Conservation (phyloP, 805 yeast genomes). For the Monosporozyma solicola region DNA sequence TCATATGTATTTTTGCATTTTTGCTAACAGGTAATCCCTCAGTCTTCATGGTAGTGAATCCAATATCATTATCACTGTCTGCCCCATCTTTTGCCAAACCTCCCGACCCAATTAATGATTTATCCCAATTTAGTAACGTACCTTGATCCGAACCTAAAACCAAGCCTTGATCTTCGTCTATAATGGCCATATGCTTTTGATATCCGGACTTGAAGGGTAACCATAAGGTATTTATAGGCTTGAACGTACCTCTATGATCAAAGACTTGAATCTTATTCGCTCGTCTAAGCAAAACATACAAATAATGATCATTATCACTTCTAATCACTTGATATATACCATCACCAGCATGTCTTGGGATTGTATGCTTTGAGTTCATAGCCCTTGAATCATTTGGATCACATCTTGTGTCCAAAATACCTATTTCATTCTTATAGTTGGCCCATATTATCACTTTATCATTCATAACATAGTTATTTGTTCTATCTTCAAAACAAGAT, state of each 20-base stretch:
- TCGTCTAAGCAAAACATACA: conserved; percentile 29
- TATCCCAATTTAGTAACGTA: conserved; percentile 17
- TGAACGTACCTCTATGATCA: conserved; percentile 25
- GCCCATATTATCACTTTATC: conserved; percentile 14
- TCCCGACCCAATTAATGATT: conserved; percentile 23
- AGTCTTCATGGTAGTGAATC: not conserved
- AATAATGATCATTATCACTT: conserved; percentile 31
- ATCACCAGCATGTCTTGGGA: conserved; percentile 12
- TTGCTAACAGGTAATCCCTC: not conserved
- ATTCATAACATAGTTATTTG: conserved; percentile 1
- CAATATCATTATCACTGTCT: not conserved
- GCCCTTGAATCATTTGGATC: not conserved
- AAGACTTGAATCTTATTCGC: conserved; percentile 25
- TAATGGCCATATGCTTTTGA: conserved; percentile 20
- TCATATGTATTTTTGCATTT: not conserved
- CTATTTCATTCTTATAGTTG: conserved; percentile 25
- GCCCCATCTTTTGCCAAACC: conserved; percentile 8
- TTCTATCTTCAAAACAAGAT: conserved; percentile 21
- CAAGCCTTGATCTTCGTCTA: conserved; percentile 16
- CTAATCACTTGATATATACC: conserved; percentile 32
- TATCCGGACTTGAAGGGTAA: conserved; percentile 18
- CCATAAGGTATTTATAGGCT: conserved; percentile 9
- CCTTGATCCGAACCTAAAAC: conserved; percentile 20
- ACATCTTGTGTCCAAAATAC: conserved; percentile 18
- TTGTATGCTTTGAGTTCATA: not conserved